These are phyloP conservation scores for Hypoxylon perforatum DNA, from an alignment of 495 filamentous ascomycete genomes.

Conservation along the genomic window DNA sequence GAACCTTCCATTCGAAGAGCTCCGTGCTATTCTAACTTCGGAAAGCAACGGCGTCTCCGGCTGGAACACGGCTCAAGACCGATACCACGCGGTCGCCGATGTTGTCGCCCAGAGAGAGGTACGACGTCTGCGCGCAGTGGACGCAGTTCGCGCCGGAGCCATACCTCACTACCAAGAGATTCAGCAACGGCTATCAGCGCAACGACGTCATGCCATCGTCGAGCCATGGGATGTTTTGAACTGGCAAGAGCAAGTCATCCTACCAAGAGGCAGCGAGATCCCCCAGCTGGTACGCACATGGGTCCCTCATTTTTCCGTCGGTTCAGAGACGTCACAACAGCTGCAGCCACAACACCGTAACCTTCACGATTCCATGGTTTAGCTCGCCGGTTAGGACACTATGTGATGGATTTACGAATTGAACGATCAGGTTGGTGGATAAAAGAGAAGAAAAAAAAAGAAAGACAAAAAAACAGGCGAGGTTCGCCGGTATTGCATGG, in stretches of 20 bases:
- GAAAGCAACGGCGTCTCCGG: constrained; percentile 56
- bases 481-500: constrained; percentile 35
- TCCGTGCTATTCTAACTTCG: constrained; percentile 68
- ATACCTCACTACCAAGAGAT: constrained; percentile 42
- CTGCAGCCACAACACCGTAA: constrained; percentile 28
- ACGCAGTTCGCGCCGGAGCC: constrained; percentile 44
- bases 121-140: constrained; percentile 52
- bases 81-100: constrained; percentile 58
- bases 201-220: constrained; percentile 39
- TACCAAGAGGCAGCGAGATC: constrained; percentile 37
- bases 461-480: constrained; percentile 1
- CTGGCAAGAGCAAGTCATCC: constrained; percentile 55
- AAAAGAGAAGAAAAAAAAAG: background rate
- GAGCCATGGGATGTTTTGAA: constrained; percentile 53
- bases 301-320: constrained; percentile 44
- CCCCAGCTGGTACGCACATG: constrained; percentile 47
- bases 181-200: constrained; percentile 41
- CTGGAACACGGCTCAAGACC: constrained; percentile 54
- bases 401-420: constrained; percentile 33
- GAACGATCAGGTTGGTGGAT: constrained; percentile 18
- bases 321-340: constrained; percentile 25
- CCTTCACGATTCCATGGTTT: constrained; percentile 45
- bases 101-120: constrained; percentile 71
- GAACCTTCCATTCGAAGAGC: constrained; percentile 69
- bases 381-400: constrained; percentile 24